These are phyloP conservation scores for Paecilomyces formosus DNA, from an alignment of 2,329 filamentous ascomycete genomes.

Conservation along the genomic window DNA sequence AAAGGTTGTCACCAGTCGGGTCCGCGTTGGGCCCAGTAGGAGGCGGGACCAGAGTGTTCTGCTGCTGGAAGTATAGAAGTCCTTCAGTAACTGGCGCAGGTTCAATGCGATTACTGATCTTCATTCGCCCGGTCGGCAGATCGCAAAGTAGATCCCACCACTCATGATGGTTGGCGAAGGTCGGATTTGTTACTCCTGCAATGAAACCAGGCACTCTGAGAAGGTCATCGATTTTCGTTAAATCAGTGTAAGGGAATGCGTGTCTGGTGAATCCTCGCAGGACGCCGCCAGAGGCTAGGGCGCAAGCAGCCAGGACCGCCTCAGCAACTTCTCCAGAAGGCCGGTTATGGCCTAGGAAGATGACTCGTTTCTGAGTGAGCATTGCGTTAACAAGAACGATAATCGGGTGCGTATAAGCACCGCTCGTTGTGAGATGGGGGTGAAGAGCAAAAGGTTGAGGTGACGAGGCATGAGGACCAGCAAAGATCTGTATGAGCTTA, in stretches of 20 bases:
- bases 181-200: constrained; percentile 93
- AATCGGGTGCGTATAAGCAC: constrained; percentile 82
- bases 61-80: constrained; percentile 77
- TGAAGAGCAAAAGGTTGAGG: constrained; percentile 81
- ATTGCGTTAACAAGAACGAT: constrained; percentile 92
- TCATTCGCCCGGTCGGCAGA: constrained; percentile 82
- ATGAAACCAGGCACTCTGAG: constrained; percentile 96
- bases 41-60: constrained; percentile 30
- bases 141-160: constrained; percentile 99
- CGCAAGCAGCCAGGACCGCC: constrained; percentile 94
- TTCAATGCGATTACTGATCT: constrained; percentile 86
- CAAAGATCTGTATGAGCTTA: constrained; percentile 94
- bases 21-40: constrained; percentile 42
- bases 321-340: constrained; percentile 95
- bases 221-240: constrained; percentile 95
- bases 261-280: constrained; percentile 89
- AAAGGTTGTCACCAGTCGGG: constrained; percentile 76
- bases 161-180: constrained; percentile 87
- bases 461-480: constrained; percentile 69
- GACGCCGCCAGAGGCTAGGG: constrained; percentile 85
- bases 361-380: constrained; percentile 90
- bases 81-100: constrained; percentile 75
- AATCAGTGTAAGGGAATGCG: constrained; percentile 94
- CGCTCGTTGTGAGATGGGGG: constrained; percentile 87
- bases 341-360: constrained; percentile 91